These are phyloP conservation scores for Eutrema yunnanense DNA, from an alignment of 345 rosid species.

Conservation along the genomic window DNA sequence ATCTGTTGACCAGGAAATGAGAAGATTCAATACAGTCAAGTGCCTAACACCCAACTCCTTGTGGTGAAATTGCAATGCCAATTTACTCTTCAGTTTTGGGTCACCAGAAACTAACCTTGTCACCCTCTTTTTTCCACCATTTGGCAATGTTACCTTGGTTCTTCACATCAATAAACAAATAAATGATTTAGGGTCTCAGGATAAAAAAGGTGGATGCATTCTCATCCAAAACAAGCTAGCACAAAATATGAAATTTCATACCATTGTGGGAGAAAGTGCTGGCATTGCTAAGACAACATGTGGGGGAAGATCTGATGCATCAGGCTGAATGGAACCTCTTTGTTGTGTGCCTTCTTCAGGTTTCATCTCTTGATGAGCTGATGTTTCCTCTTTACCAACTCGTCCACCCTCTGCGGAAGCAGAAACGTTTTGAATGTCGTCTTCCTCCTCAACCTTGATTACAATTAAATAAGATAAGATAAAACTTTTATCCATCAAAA, in stretches of 20 bases:
- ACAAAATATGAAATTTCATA: conserved; percentile 30
- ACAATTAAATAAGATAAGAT: conserved; percentile 27
- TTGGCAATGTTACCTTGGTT: conserved; percentile 82
- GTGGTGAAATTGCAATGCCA: conserved; percentile 2
- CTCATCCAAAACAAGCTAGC: conserved; percentile 9
- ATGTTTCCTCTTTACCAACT: conserved; percentile 43
- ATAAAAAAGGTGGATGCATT: neutral
- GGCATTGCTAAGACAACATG: conserved; percentile 87
- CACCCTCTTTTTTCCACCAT: conserved; percentile 96
- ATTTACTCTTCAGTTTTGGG: conserved; percentile 15
- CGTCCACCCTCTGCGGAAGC: conserved; percentile 39
- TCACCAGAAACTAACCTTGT: conserved; percentile 57
- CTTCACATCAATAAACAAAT: conserved; percentile 39
- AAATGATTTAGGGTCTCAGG: conserved; percentile 16
- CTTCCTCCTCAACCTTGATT: conserved; percentile 82
- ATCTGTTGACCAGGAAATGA: conserved; percentile 51
- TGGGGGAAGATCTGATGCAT: conserved; percentile 68
- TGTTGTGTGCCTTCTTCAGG: conserved; percentile 35
- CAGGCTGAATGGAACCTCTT: conserved; percentile 34
- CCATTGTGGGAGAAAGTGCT: conserved; percentile 99
- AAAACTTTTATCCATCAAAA: neutral
- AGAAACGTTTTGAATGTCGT: conserved; percentile 64
- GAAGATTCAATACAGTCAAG: conserved; percentile 16
- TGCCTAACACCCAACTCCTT: neutral
- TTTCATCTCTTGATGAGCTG: conserved; percentile 36